phyloP scores from a whole-genome alignment of 768 basidiomycete genomes.

The Serendipita sp. region DNA sequence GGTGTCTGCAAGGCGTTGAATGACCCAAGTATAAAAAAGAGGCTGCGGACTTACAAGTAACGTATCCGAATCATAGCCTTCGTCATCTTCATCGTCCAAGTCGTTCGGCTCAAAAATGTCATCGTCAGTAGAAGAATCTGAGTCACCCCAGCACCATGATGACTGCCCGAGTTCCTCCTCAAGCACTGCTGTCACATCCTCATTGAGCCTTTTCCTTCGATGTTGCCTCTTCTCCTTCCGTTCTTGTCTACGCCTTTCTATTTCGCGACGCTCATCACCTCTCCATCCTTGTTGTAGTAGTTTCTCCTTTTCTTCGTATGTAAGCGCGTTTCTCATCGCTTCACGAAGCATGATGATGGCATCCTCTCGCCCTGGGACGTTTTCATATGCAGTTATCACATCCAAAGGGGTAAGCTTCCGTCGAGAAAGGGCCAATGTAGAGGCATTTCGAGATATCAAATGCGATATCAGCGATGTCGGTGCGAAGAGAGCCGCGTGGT shows the following conservation, averaged over 20 bases:
- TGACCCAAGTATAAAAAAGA: neutral
- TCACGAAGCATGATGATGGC: slow-evolving; percentile 77
- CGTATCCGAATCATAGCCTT: slow-evolving; percentile 8
- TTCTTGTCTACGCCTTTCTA: slow-evolving; percentile 42
- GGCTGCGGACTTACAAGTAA: neutral
- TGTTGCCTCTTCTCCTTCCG: slow-evolving; percentile 41
- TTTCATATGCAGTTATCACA: slow-evolving; percentile 71
- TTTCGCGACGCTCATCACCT: slow-evolving; percentile 47
- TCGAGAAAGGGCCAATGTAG: slow-evolving; percentile 58
- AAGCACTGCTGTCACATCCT: slow-evolving; percentile 42
- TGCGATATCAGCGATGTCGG: slow-evolving; percentile 86
- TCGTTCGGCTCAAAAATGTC: slow-evolving; percentile 28
- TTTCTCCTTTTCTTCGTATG: slow-evolving; percentile 11
- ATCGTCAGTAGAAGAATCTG: slow-evolving; percentile 7
- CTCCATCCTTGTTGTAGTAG: slow-evolving; percentile 46
- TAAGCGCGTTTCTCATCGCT: slow-evolving; percentile 52
- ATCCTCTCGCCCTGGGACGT: slow-evolving; percentile 68
- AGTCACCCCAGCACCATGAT: slow-evolving; percentile 49
- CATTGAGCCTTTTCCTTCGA: slow-evolving; percentile 39
- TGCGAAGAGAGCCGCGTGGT: slow-evolving; percentile 76
- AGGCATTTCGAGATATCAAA: slow-evolving; percentile 84
- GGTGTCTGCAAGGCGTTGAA: slow-evolving; percentile 41
- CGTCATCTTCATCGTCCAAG: slow-evolving; percentile 18
- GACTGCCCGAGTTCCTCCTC: slow-evolving; percentile 26
- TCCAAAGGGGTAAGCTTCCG: slow-evolving; percentile 78